phyloP scores from a whole-genome alignment of 495 filamentous ascomycete genomes.

The Xylaria telfairii region DNA sequence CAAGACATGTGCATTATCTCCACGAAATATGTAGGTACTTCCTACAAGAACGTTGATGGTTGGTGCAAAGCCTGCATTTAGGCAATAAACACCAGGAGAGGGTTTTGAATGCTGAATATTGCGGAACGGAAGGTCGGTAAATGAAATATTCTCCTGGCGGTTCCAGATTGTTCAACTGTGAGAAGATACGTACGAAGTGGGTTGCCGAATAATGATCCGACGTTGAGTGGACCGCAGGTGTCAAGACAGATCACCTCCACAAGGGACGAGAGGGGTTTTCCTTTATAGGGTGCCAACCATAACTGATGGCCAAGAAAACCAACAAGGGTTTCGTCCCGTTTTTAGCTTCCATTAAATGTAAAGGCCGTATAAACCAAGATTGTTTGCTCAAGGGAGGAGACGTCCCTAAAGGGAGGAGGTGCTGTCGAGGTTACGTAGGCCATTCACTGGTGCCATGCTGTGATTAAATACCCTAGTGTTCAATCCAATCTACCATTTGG shows the following conservation, averaged over 20 bases:
- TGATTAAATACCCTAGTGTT: neutral
- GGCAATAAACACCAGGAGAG: neutral
- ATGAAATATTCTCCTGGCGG: neutral
- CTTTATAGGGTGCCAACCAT: neutral
- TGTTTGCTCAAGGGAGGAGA: too few relatives aligned
- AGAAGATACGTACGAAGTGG: neutral
- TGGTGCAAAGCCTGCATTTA: neutral
- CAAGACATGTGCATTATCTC: neutral
- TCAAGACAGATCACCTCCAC: neutral
- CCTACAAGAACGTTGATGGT: neutral
- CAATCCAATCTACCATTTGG: neutral
- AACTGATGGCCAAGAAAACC: neutral
- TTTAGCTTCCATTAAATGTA: neutral
- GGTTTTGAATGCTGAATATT: neutral
- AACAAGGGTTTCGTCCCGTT: neutral
- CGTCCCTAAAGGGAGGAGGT: neutral
- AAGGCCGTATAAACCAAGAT: neutral
- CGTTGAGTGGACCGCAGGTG: neutral
- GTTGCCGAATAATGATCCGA: neutral
- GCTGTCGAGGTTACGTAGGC: neutral
- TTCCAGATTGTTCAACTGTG: neutral
- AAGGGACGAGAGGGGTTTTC: neutral
- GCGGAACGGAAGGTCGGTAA: neutral
- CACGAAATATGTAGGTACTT: neutral
- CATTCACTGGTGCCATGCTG: neutral